These are phyloP conservation scores for Blastobotrys capitulatus DNA, from an alignment of 1,139 yeast species.

Conservation along the genomic window DNA sequence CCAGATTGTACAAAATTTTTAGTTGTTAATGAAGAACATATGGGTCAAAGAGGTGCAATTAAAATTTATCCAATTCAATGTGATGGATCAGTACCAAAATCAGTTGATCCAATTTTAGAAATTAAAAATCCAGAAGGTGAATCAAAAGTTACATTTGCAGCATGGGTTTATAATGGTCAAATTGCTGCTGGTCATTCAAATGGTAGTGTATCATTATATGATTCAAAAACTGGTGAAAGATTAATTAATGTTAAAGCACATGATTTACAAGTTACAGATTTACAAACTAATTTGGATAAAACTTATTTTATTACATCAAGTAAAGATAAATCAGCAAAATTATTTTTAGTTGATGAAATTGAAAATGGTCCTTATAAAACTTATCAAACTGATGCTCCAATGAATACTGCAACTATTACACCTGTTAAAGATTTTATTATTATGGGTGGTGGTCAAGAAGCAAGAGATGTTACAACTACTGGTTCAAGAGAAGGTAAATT, in stretches of 20 bases:
- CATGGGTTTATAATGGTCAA: slow-evolving; percentile 75
- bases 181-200: slow-evolving; percentile 86
- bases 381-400: slow-evolving; percentile 84
- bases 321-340: slow-evolving; percentile 82
- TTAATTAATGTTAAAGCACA: slow-evolving; percentile 59
- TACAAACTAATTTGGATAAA: slow-evolving; percentile 82
- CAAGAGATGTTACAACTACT: slow-evolving; percentile 95
- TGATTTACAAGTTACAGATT: slow-evolving; percentile 71
- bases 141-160: slow-evolving; percentile 75
- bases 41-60: slow-evolving; percentile 84
- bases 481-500: slow-evolving; percentile 92
- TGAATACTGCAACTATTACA: slow-evolving; percentile 93
- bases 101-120: slow-evolving; percentile 50
- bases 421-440: slow-evolving; percentile 88
- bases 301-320: slow-evolving; percentile 91
- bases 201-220: slow-evolving; percentile 77
- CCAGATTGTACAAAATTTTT: slow-evolving; percentile 66
- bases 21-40: slow-evolving; percentile 84
- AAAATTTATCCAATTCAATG: slow-evolving; percentile 58
- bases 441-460: slow-evolving; percentile 99
- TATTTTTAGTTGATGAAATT: slow-evolving; percentile 74
- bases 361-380: slow-evolving; percentile 54
- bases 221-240: slow-evolving; percentile 68
- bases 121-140: slow-evolving; percentile 50
- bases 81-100: slow-evolving; percentile 34